phyloP scores from a whole-genome alignment of 2,329 filamentous ascomycete genomes.

The Davidsoniella virescens region DNA sequence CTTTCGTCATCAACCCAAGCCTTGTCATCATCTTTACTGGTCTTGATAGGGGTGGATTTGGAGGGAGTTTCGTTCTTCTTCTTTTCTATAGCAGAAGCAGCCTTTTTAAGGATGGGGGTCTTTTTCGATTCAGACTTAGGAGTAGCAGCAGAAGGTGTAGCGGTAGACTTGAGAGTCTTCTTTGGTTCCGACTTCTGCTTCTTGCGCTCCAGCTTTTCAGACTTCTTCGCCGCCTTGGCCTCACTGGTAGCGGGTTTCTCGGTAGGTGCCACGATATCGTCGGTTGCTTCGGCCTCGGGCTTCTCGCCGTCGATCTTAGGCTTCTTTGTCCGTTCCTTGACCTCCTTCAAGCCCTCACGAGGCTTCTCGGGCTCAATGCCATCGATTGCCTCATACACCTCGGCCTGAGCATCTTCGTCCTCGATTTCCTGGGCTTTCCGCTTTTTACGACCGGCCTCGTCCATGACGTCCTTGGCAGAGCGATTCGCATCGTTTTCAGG shows the following conservation, averaged over 20 bases:
- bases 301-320: constrained; percentile 13
- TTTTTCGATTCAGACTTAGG: constrained; percentile 16
- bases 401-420: constrained; percentile 23
- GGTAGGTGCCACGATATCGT: constrained; percentile 18
- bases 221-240: constrained; percentile 35
- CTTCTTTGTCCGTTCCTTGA: constrained; percentile 37
- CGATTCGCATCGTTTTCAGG: constrained; percentile 67
- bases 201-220: constrained; percentile 31
- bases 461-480: constrained; percentile 83
- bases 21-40: constrained; percentile 1
- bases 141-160: constrained; percentile 4
- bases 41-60: constrained; percentile 8
- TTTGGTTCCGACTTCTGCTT: constrained; percentile 24
- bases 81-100: constrained; percentile 13
- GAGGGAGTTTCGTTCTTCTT: constrained; percentile 9
- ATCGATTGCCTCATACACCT: constrained; percentile 31
- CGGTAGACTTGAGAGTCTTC: constrained; percentile 8
- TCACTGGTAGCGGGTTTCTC: constrained; percentile 23
- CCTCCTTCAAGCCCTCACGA: constrained; percentile 44
- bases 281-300: constrained; percentile 23
- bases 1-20: constrained; percentile 16
- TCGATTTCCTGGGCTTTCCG: constrained; percentile 49
- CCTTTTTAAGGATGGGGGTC: constrained; percentile 14
- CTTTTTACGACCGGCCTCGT: constrained; percentile 62
- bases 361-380: constrained; percentile 46